phyloP scores from a whole-genome alignment of 805 yeast species.

The Zygosaccharomyces bisporus region DNA sequence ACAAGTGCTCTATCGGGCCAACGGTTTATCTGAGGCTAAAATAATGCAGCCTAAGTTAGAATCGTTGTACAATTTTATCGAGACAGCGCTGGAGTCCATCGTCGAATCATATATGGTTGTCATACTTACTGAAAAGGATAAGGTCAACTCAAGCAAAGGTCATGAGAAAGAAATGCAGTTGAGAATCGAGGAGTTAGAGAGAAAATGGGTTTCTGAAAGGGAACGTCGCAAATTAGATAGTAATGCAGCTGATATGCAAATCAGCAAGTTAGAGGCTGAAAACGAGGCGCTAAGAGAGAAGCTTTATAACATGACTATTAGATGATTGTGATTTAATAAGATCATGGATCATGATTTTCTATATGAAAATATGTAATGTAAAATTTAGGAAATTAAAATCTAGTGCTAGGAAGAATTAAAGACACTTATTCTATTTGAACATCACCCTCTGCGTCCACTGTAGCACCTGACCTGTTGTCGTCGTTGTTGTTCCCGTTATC shows the following conservation, averaged over 20 bases:
- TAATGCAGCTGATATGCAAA: conserved; percentile 49
- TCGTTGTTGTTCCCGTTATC: conserved; percentile 12
- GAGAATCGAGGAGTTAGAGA: conserved; percentile 58
- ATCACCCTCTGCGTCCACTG: conserved; percentile 24
- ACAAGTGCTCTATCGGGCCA: conserved; percentile 35
- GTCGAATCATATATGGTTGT: conserved; percentile 50
- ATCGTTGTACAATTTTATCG: conserved; percentile 50
- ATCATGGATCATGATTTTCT: conserved; percentile 7
- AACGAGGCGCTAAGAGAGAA: conserved; percentile 41
- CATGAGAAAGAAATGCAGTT: conserved; percentile 41
- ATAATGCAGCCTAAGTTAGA: conserved; percentile 36
- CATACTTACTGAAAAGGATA: conserved; percentile 20
- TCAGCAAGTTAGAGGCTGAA: conserved; percentile 54
- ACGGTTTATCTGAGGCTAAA: conserved; percentile 25
- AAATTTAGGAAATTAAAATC: conserved; percentile 1
- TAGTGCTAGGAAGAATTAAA: background rate
- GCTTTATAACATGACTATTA: conserved; percentile 16
- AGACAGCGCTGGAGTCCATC: conserved; percentile 57
- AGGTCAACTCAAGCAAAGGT: conserved; percentile 16
- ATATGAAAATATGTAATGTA: conserved; percentile 7
- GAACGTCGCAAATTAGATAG: conserved; percentile 64
- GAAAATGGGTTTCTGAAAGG: conserved; percentile 65
- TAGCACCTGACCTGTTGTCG: conserved; percentile 9
- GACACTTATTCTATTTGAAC: conserved; percentile 19
- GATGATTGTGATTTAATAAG: conserved; percentile 5